These are phyloP conservation scores for Mercurialis annua DNA, from an alignment of 345 rosid species.

Conservation along the genomic window DNA sequence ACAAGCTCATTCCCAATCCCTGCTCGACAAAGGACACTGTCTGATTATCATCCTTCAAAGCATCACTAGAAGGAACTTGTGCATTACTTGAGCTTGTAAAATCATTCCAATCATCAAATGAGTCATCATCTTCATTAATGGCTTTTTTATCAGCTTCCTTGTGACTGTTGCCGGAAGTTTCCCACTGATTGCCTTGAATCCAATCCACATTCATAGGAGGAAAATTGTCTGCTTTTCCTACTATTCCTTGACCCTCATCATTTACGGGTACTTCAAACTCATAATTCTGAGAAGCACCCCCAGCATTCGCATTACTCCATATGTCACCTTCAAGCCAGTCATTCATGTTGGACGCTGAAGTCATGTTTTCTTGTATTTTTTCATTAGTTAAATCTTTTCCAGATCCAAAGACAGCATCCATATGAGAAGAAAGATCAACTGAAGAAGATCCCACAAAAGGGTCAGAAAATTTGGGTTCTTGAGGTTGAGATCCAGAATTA, in stretches of 20 bases:
- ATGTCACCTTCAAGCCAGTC: slow-evolving; percentile 51
- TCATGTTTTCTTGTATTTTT: slow-evolving; percentile 29
- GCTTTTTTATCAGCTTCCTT: slow-evolving; percentile 25
- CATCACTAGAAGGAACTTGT: slow-evolving; percentile 25
- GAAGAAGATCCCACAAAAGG: slow-evolving; percentile 42
- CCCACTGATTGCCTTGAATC: slow-evolving; percentile 41
- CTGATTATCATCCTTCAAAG: slow-evolving; percentile 24
- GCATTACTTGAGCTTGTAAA: slow-evolving; percentile 42
- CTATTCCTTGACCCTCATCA: slow-evolving; percentile 26
- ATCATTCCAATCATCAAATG: slow-evolving; percentile 66
- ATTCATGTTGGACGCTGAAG: slow-evolving; percentile 32
- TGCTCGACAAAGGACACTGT: slow-evolving; percentile 29
- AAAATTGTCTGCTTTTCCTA: slow-evolving; percentile 8
- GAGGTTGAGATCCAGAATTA: slow-evolving; percentile 25
- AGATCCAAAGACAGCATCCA: slow-evolving; percentile 60
- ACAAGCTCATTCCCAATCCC: slow-evolving; percentile 36
- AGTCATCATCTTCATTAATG: slow-evolving; percentile 43
- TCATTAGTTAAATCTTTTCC: slow-evolving; percentile 32
- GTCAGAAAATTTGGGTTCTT: slow-evolving; percentile 35
- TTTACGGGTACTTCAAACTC: slow-evolving; percentile 18
- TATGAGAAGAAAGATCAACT: slow-evolving; percentile 50
- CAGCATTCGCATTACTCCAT: slow-evolving; percentile 30
- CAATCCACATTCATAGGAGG: slow-evolving; percentile 43
- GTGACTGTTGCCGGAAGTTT: slow-evolving; percentile 21
- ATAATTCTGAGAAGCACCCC: slow-evolving; percentile 24